phyloP scores from a whole-genome alignment of 768 basidiomycete species.

The Heimioporus sp. region DNA sequence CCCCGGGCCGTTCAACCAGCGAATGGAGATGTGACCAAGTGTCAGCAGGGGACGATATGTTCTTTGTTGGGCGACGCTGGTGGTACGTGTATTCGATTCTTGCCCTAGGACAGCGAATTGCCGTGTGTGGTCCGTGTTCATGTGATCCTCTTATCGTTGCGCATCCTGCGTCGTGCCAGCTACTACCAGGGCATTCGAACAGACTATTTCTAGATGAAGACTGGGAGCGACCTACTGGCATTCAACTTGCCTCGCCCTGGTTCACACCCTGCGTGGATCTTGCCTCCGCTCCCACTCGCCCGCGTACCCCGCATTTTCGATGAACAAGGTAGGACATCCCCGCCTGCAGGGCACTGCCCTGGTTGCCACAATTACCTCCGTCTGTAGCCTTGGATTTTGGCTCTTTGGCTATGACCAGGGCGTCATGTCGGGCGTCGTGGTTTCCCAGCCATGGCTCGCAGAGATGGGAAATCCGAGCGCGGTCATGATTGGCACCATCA shows the following conservation, averaged over 20 bases:
- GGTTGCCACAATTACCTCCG: constrained; percentile 13
- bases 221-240: neutral
- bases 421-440: constrained; percentile 13
- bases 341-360: constrained; percentile 6
- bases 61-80: no score
- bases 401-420: constrained; percentile 19
- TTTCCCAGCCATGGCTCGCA: constrained; percentile 11
- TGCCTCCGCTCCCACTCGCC: neutral
- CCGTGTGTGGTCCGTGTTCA: no score
- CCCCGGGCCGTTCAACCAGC: no score
- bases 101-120: no score
- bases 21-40: no score
- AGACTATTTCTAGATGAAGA: neutral
- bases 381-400: constrained; percentile 13
- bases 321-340: constrained; percentile 12
- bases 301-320: neutral
- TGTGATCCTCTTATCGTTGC: no score
- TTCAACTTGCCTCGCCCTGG: no score
- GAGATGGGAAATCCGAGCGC: constrained; percentile 15
- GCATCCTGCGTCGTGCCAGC: no score
- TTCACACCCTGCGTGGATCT: neutral
- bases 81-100: no score
- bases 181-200: no score
- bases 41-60: no score
- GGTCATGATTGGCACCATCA: constrained; percentile 16